Evolutionary conservation across 305 asterid genomes (phyloP).

Genomic region (Fraxinus velutina): DNA sequence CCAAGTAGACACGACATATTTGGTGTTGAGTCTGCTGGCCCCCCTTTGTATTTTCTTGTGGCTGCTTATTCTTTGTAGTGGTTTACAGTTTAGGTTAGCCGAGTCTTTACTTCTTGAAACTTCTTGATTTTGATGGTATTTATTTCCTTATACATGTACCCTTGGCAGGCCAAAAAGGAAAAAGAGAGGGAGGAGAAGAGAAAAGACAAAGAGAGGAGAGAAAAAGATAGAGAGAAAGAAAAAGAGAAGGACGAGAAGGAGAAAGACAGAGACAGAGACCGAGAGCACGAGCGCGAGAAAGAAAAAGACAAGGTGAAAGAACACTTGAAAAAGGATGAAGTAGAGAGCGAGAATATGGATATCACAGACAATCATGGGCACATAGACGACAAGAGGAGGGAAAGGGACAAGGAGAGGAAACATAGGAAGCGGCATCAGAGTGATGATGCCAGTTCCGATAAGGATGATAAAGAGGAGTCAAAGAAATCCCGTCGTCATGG

Average conservation of each 20-base stretch:
- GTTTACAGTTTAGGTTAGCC: neutral
- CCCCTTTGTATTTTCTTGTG: neutral
- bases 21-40: neutral
- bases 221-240: slow-evolving; percentile 31
- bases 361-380: slow-evolving; percentile 45
- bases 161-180: slow-evolving; percentile 73
- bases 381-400: slow-evolving; percentile 77
- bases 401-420: slow-evolving; percentile 76
- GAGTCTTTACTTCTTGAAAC: neutral
- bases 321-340: slow-evolving; percentile 52
- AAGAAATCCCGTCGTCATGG: slow-evolving; percentile 81
- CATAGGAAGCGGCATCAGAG: slow-evolving; percentile 85
- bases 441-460: slow-evolving; percentile 76
- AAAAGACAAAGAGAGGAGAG: slow-evolving; percentile 48
- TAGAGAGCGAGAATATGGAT: slow-evolving; percentile 56
- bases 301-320: slow-evolving; percentile 76
- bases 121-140: neutral
- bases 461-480: slow-evolving; percentile 76
- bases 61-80: neutral
- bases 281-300: slow-evolving; percentile 60
- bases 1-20: neutral
- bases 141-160: neutral
- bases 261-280: slow-evolving; percentile 34
- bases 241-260: slow-evolving; percentile 34
- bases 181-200: slow-evolving; percentile 69